Evolutionary conservation across 352 stramenopile species (phyloP).

Genomic region (Phytophthora ohioensis): DNA sequence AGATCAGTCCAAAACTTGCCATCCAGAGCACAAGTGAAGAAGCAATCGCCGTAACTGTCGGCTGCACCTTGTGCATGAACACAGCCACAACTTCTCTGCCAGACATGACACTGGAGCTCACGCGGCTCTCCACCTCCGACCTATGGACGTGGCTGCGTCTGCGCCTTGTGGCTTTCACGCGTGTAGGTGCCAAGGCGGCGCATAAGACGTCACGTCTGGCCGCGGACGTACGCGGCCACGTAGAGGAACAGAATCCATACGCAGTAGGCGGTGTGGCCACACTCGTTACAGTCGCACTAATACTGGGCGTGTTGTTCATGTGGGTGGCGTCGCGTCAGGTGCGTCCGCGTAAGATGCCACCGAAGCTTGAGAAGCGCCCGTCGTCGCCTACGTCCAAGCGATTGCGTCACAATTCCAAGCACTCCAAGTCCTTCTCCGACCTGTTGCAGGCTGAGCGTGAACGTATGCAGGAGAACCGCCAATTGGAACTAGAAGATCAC

Average conservation of each 20-base stretch:
- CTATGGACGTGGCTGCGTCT: conserved; percentile 33
- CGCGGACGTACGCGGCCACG: conserved; percentile 25
- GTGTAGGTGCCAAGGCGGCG: conserved; percentile 21
- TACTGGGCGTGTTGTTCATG: conserved; percentile 68
- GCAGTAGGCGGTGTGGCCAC: conserved; percentile 55
- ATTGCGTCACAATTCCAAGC: conserved; percentile 60
- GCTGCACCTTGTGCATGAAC: conserved; percentile 1
- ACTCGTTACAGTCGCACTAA: conserved; percentile 53
- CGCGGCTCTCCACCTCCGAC: conserved; percentile 16
- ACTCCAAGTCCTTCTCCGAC: conserved; percentile 80
- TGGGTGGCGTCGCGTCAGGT: conserved; percentile 88
- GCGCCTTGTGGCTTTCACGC: conserved; percentile 23
- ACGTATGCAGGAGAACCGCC: conserved; percentile 67
- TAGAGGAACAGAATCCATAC: conserved; percentile 53
- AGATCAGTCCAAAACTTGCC: conserved; percentile 26
- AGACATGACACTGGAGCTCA: conserved; percentile 22
- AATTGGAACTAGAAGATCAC: conserved; percentile 72
- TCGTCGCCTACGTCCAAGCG: conserved; percentile 81
- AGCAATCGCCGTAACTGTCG: neutral
- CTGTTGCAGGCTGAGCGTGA: conserved; percentile 69
- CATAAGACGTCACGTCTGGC: conserved; percentile 31
- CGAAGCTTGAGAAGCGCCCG: conserved; percentile 45
- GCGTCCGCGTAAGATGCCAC: conserved; percentile 58
- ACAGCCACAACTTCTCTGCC: conserved; percentile 7
- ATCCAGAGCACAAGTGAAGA: neutral